Base-by-base conservation (phyloP, 805 yeast species). In the Candida tallmaniae region DNA sequence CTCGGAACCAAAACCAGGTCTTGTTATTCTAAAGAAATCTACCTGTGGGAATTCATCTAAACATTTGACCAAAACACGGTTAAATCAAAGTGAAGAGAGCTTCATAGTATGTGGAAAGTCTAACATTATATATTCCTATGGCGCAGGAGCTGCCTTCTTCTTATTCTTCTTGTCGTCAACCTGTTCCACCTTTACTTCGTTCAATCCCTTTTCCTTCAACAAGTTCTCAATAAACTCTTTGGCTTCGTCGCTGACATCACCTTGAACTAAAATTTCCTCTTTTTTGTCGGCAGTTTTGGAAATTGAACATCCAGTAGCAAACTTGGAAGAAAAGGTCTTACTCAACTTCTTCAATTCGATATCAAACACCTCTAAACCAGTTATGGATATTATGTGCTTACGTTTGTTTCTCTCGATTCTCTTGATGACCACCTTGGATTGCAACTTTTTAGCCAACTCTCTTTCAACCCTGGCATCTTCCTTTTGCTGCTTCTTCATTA, bases 281-380 rank as follows among this genome's bases (percentile, higher is more conserved):
- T 83, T 85, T 62, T 89, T 89, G 45, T 89, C 97, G 3, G 79
- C 88, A 44, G 78, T 84, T 62, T 89, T 89, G 4, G 88, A 80
- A 10, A 89, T 95, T 15, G 93, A 79, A 19, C 96, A 90, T 33
- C 97, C 97, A 6, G 97, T 89, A 10, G 97, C 97, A 54, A 90
- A 89, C 58, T 84, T 87, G 23, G 93, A 81, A 0, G 97, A 93
- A 60, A 90, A 89, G 0, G 88, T 80, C 70, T 90, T 90, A 29
- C 96, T 84, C 45, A 87, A 69, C 54, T 88, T 89, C 67, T 89
- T 89, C 76, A 85, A 74, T 54, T 89, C 96, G 41, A 87, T 74
- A 41, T 81, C 90, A 54, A 87, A 82, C 24, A 88, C 85, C 54
- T 90, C 97, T 43, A 89, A 70, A 11, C 96, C 96, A 13, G 83